These are phyloP conservation scores for Buddleja alternifolia DNA, from an alignment of 257 asterid species.

Conservation along the genomic window DNA sequence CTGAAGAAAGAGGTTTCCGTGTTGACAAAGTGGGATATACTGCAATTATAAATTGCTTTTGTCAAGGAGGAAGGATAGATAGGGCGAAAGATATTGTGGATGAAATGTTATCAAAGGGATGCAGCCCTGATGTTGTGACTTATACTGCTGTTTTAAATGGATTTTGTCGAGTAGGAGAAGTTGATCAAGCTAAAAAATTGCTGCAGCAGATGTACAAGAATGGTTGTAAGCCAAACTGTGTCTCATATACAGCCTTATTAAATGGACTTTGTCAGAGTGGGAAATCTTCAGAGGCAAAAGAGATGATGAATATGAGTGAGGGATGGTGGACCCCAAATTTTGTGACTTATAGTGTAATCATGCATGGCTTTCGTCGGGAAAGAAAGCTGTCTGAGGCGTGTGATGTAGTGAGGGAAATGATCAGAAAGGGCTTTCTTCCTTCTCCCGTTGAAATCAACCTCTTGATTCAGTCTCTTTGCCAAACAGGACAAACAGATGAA, in stretches of 20 bases:
- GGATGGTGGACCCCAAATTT: constrained; percentile 93
- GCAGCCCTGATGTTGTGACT: constrained; percentile 92
- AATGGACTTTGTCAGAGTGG: constrained; percentile 80
- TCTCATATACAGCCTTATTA: constrained; percentile 76
- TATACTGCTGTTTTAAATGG: constrained; percentile 85
- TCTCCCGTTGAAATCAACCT: constrained; percentile 83
- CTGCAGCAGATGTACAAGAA: constrained; percentile 83
- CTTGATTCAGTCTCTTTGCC: constrained; percentile 75
- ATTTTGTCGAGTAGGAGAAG: constrained; percentile 58
- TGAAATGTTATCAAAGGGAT: constrained; percentile 76
- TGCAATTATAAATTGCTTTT: constrained; percentile 71
- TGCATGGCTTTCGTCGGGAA: constrained; percentile 94
- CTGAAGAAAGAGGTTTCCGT: constrained; percentile 68
- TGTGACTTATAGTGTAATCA: constrained; percentile 76
- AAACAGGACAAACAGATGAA: constrained; percentile 48
- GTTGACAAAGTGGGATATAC: constrained; percentile 80
- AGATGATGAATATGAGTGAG: constrained; percentile 78
- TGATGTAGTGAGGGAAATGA: constrained; percentile 73
- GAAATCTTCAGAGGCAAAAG: constrained; percentile 76
- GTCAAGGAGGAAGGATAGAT: constrained; percentile 65
- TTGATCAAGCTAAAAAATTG: constrained; percentile 75
- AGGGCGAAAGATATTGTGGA: constrained; percentile 77
- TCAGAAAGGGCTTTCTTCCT: constrained; percentile 67
- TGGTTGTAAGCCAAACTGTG: constrained; percentile 84
- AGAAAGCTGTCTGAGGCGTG: constrained; percentile 82